Evolutionary conservation across 2,329 filamentous ascomycete species (phyloP), one percentile per base, ranked within the genome.

Genomic region (Cytospora piceicola): DNA sequence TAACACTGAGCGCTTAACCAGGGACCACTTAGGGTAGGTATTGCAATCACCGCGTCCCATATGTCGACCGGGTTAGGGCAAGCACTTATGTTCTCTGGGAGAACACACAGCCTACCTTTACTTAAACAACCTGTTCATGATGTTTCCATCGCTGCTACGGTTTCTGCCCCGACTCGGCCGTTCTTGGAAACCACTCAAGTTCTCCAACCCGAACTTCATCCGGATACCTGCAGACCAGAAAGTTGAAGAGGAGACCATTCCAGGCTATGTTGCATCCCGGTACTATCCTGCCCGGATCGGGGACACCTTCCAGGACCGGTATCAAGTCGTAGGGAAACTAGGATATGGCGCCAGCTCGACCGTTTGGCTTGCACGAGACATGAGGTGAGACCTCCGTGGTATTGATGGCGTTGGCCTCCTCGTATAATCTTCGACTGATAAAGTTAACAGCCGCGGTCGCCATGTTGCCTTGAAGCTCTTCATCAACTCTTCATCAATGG

Each of bases 401-500:
- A 12, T 4, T 34, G 6, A 34, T 2, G 7, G 7, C 11, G 32
- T 2, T 34, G 3, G 32, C 32, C 32, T 9, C 32, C 32, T 8
- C 17, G 11, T 3, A 39, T 39, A 15, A 3, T 29, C 27, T 5
- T n/a, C 9, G 17, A 42, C 39, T 42, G 4, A 42, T 17, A 7
- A 42, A 7, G 2, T 2, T 1, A 4, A 20, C 17, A 76, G 73
- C 5, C 27, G 66, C 15, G 70, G 71, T 51, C 71, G 71, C 0
- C 73, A 78, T 65, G 75, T 78, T 1, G 71, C 75, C 0, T 64
- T 79, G 6, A 79, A 78, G 49, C 55, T 79, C 0, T 77, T 73
- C 36, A 64, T 75, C 0, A 63, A 70, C 9, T 67, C 73, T 0
- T 8, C 68, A 56, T 68, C 71, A 0, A 71, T 76, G 69, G 73